Conservation (phyloP, 495 filamentous ascomycete genomes). For the Sphaerosporella brunnea region DNA sequence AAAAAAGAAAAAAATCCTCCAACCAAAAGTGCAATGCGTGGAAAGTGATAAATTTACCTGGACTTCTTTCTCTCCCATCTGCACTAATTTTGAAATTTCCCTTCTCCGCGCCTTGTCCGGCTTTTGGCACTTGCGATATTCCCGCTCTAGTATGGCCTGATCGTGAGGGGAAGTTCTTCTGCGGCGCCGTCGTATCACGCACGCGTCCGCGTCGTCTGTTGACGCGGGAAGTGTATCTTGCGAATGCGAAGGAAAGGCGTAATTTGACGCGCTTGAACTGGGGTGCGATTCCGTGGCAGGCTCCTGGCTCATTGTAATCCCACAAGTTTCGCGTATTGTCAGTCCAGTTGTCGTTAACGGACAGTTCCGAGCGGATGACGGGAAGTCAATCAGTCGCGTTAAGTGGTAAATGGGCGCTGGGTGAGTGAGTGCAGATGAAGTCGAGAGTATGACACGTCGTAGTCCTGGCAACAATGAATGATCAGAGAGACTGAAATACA, state of each 20-base stretch:
- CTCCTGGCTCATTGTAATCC: conserved; percentile 9
- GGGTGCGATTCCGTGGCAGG: conserved; percentile 17
- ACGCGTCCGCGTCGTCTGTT: conserved; percentile 49
- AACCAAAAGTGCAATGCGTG: too few relatives aligned
- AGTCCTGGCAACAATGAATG: too few relatives aligned
- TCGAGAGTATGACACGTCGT: neutral
- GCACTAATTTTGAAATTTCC: conserved; percentile 66
- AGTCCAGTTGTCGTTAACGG: neutral
- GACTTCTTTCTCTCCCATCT: conserved; percentile 90
- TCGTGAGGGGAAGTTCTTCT: conserved; percentile 55
- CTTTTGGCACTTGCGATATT: conserved; percentile 71
- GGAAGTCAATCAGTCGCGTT: neutral
- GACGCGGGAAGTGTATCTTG: conserved; percentile 42
- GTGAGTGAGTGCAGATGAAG: neutral
- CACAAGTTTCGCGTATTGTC: neutral
- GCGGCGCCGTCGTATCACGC: conserved; percentile 42
- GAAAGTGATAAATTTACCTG: conserved; percentile 55
- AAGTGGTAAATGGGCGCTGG: neutral
- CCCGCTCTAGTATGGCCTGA: conserved; percentile 74
- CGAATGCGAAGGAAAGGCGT: conserved; percentile 53
- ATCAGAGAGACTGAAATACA: neutral
- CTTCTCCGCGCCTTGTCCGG: conserved; percentile 80
- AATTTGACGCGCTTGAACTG: conserved; percentile 25
- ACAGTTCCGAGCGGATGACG: neutral
- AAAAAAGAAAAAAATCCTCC: conserved; percentile 1